Conservation (phyloP, 495 filamentous ascomycete genomes). For the Hypomontagnella monticulosa region DNA sequence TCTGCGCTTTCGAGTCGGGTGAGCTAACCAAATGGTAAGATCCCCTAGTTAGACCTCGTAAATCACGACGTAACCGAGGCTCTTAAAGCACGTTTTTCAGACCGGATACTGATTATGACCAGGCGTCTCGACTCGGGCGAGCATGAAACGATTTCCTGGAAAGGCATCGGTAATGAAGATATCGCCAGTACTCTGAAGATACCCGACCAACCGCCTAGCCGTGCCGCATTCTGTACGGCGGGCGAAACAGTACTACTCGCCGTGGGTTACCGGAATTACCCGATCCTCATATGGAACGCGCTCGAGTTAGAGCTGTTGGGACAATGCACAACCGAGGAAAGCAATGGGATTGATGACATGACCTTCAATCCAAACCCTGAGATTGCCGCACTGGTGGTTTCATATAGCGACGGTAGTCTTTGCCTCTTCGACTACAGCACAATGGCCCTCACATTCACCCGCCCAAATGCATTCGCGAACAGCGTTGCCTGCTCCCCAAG, state of each 20-base stretch:
- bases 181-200: background rate
- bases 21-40: conserved; percentile 3
- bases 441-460: background rate
- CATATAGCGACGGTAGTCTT: conserved; percentile 2
- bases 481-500: background rate
- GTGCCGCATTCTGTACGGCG: background rate
- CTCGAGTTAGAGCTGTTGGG: conserved; percentile 3
- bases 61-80: background rate
- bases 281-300: conserved; percentile 2
- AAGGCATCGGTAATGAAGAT: background rate
- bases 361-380: conserved; percentile 12
- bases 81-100: background rate
- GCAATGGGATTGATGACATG: conserved; percentile 4
- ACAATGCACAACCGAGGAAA: background rate
- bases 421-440: background rate
- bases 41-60: background rate
- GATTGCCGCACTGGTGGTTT: background rate
- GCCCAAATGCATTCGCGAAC: background rate
- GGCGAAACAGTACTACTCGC: background rate
- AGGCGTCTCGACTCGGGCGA: background rate
- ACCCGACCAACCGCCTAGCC: background rate
- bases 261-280: background rate
- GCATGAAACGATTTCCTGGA: conserved; percentile 1
- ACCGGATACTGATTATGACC: background rate
- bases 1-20: background rate